phyloP scores from a whole-genome alignment of 2,329 filamentous ascomycete species.

The Pyrenophora tritici-repentis region DNA sequence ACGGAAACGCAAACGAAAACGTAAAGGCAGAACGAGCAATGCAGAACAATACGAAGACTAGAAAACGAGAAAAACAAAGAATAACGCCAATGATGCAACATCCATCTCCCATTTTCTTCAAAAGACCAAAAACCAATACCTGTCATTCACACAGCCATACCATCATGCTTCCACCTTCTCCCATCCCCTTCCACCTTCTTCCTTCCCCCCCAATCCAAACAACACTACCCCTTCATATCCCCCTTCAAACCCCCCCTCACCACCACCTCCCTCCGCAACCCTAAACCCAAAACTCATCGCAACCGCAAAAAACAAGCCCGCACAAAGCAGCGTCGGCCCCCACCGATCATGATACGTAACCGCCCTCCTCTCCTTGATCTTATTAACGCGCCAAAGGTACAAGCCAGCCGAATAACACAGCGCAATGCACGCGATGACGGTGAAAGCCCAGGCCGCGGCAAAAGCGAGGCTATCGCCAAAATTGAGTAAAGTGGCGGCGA shows the following conservation, averaged over 20 bases:
- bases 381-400: slow-evolving; percentile 85
- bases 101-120: too few relatives aligned
- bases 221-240: slow-evolving; percentile 6
- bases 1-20: too few relatives aligned
- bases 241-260: slow-evolving; percentile 51
- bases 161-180: too few relatives aligned
- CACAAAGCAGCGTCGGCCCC: slow-evolving; percentile 79
- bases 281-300: slow-evolving; percentile 80
- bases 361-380: slow-evolving; percentile 81
- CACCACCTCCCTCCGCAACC: slow-evolving; percentile 59
- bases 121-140: too few relatives aligned
- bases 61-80: too few relatives aligned
- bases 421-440: slow-evolving; percentile 74
- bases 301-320: slow-evolving; percentile 74
- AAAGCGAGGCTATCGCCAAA: slow-evolving; percentile 46
- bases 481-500: slow-evolving; percentile 49
- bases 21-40: too few relatives aligned
- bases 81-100: too few relatives aligned
- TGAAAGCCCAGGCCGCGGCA: slow-evolving; percentile 71
- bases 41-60: too few relatives aligned
- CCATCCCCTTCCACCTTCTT: too few relatives aligned
- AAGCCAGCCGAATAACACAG: slow-evolving; percentile 83
- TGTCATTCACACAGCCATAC: too few relatives aligned
- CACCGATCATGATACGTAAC: slow-evolving; percentile 89
- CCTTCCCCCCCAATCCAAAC: too few relatives aligned